Evolutionary conservation across 257 asterid species (phyloP).

Genomic region (Leonotis leonurus): DNA sequence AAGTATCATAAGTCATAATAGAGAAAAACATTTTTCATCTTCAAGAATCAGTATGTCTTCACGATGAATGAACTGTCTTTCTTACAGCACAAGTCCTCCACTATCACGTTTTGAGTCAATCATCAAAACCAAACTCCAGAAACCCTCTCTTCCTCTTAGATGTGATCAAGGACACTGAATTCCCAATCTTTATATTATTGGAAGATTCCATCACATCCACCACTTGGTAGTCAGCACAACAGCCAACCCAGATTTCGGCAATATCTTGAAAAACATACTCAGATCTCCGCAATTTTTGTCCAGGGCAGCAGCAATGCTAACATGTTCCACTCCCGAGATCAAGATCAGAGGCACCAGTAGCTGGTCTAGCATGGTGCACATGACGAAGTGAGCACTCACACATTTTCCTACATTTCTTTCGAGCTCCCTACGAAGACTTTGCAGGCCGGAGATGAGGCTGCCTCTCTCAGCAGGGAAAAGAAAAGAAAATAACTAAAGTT

Average conservation of each 20-base stretch:
- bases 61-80: neutral
- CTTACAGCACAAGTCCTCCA: too few species aligned
- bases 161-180: conserved; percentile 37
- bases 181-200: conserved; percentile 51
- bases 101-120: too few species aligned
- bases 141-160: conserved; percentile 78
- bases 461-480: conserved; percentile 49
- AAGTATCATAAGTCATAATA: too few species aligned
- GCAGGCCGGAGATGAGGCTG: conserved; percentile 72
- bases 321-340: conserved; percentile 85
- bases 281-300: too few species aligned
- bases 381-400: conserved; percentile 45
- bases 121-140: too few species aligned
- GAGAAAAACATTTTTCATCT: too few species aligned
- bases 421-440: conserved; percentile 82
- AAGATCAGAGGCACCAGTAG: conserved; percentile 83
- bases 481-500: conserved; percentile 43
- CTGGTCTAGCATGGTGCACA: conserved; percentile 57
- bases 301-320: conserved; percentile 93
- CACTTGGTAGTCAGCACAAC: conserved; percentile 80
- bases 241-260: conserved; percentile 65
- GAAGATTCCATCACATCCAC: conserved; percentile 61
- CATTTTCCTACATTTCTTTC: conserved; percentile 42
- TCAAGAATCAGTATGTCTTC: neutral
- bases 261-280: conserved; percentile 57